Base-by-base conservation (phyloP, 345 rosid species). In the Citrus inodora region DNA sequence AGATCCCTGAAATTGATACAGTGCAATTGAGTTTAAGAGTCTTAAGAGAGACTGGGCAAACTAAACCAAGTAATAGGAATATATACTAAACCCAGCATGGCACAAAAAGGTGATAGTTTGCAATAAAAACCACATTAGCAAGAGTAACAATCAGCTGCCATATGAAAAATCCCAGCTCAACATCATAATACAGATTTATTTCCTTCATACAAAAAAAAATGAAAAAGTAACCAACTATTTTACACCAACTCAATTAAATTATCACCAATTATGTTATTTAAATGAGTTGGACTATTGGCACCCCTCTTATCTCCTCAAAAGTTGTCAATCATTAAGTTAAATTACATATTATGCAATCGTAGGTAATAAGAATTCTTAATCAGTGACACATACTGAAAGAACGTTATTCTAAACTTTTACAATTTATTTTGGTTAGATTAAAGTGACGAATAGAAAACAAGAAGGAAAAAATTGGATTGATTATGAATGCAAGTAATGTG, bases 1-100 rank as follows among this genome's bases (percentile, higher is more conserved):
- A 62, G 91, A 80, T 79, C 97, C 99, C 99, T 97, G 89, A 55
- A 60, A 81, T 25, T 55, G 68, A 10, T 0, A 4, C 1, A 46
- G 42, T 3, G 17, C 25, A 42, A 28, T 9, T 28, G 25, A 13
- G 68, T 75, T 6, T 69, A 67, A 38, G 22, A 25, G 22, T 6
- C 17, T 46, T 13, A 3, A 46, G 51, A 46, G 51, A 11, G 51
- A 46, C 17, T 30, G 33, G 7, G 14, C 55, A 53, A 67, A 37
- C 21, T 24, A 51, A 42, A n/a, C 25, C 4, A 4, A 7, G 3
- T 10, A 67, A 69, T 4, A 69, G 28, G 19, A 40, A 13, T 9
- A 1, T 21, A 4, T 53, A 71, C 27, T 30, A 53, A 40, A 61
- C 9, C 40, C 19, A 13, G 19, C 9, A 14, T 7, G 2, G 19